Percentiles rank a stretch among this genome's conserved stretches.
These are phyloP conservation scores for Elaeis guineensis DNA, from an alignment of 176 grass and related monocot species.

Conservation along the genomic window DNA sequence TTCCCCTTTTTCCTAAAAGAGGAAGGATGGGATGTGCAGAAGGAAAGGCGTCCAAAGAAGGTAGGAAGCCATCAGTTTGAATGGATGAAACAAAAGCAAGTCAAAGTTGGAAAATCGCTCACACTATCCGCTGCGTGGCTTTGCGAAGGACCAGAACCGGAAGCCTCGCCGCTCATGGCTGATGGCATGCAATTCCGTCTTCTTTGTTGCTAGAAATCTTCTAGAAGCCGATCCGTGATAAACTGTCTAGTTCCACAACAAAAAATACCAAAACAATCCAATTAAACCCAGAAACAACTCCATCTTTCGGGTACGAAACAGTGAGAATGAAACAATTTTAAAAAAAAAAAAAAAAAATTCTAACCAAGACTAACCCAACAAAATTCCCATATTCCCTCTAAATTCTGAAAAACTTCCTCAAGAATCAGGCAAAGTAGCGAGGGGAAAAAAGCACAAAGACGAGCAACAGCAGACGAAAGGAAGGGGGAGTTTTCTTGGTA, in stretches of 20 bases:
- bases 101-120: background rate
- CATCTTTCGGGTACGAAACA: background rate
- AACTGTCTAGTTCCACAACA: conserved; percentile 39
- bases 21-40: no score
- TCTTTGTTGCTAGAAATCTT: conserved; percentile 4
- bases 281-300: background rate
- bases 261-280: no score
- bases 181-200: background rate
- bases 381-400: no score
- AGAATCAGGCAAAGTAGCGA: no score
- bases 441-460: no score
- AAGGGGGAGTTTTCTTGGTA: no score
- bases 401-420: no score
- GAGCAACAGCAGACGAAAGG: no score
- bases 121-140: conserved; percentile 4
- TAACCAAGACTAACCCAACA: no score
- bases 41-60: no score
- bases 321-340: background rate
- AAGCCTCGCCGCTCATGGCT: conserved; percentile 58
- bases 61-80: background rate
- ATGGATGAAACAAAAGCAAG: background rate
- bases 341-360: no score
- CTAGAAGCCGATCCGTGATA: conserved; percentile 35
- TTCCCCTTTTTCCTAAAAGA: no score
- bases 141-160: conserved; percentile 29